These are phyloP conservation scores for Fibroporia radiculosa DNA, from an alignment of 768 basidiomycete genomes.

Conservation along the genomic window DNA sequence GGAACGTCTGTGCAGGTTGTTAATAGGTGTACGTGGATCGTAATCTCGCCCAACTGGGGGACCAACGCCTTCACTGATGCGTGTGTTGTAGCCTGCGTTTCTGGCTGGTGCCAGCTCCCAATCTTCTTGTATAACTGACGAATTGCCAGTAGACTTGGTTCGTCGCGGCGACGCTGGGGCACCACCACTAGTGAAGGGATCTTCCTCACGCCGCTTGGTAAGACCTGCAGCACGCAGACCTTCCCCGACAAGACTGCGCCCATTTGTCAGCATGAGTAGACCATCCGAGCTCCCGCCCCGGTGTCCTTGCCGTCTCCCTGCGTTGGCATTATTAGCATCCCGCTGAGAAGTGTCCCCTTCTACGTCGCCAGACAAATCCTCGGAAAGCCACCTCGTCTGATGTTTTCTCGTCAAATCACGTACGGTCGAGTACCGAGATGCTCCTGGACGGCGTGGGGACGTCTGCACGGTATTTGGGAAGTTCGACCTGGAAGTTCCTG, in stretches of 20 bases:
- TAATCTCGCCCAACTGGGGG: conserved; percentile 6
- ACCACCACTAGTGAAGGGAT: conserved; percentile 25
- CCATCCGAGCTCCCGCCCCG: conserved; percentile 70
- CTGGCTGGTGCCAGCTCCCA: conserved; percentile 2
- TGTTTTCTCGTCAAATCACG: conserved; percentile 41
- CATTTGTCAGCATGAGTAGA: conserved; percentile 32
- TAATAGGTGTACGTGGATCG: conserved; percentile 8
- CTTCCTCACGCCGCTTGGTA: conserved; percentile 30
- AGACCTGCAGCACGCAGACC: conserved; percentile 67
- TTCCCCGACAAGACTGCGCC: conserved; percentile 58
- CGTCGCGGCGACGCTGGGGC: conserved; percentile 9
- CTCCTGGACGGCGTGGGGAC: conserved; percentile 24
- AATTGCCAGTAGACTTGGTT: conserved; percentile 18
- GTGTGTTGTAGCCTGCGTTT: conserved; percentile 3
- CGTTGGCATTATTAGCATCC: conserved; percentile 6
- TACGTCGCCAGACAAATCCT: conserved; percentile 30
- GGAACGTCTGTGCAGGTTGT: conserved; percentile 5
- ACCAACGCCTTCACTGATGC: conserved; percentile 12
- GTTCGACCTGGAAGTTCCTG: conserved; percentile 13
- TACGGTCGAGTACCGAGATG: conserved; percentile 36
- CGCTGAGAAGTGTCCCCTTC: conserved; percentile 19
- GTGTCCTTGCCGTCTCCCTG: conserved; percentile 46
- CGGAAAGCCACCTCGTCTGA: conserved; percentile 48
- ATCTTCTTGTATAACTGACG: conserved; percentile 11
- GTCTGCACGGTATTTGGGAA: conserved; percentile 9